Base-by-base conservation (phyloP, 108 stramenopile genomes). In the Fistulifera pelliculosa region DNA sequence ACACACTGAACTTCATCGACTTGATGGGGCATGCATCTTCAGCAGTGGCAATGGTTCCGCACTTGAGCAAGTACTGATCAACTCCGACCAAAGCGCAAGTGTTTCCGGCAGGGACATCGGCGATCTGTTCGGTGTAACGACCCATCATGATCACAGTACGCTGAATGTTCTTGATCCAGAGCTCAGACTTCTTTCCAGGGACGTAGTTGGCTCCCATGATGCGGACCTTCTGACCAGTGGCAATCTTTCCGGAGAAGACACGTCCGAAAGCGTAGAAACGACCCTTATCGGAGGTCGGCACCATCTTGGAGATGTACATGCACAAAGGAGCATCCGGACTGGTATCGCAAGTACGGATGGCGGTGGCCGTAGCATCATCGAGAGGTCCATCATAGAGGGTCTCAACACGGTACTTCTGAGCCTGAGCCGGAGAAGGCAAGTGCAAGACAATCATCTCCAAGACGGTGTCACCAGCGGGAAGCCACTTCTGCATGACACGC, bases 61-160 rank as follows among this genome's bases (percentile, higher is more conserved):
- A 91, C 92, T 99, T 99, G 76, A 99, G 93, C 58, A 99, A 91
- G 95, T 97, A 98, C 73, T 98, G 96, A 77, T 99, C 99, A 38
- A 99, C 96, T 62, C 99, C 99, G 49, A 99, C 97, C 58, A 99
- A 77, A 62, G 94, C 97, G 77, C 96, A 98, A 58, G 97, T 99
- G 96, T 99, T 99, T 57, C 99, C 99, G 53, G 97, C 97, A 52
- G 99, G 99, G 49, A 99, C 83, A 78, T 99, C 97, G 48, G 96
- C 77, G 44, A 99, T 97, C 71, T 95, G 94, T 71, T 97, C 96
- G 61, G 93, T 90, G 94, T 94, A 96, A 65, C 89, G 87, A 45
- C 99, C 99, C 99, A 99, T 99, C 99, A 98, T 98, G 83, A 99
- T 97, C 47, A 99, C 90, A 61, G 97, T 98, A 66, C 99, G 96